A percentile compares a stretch with the other conserved stretches of the same genome.
phyloP scores from a whole-genome alignment of 2,329 filamentous ascomycete genomes.

The Metarhizium album region DNA sequence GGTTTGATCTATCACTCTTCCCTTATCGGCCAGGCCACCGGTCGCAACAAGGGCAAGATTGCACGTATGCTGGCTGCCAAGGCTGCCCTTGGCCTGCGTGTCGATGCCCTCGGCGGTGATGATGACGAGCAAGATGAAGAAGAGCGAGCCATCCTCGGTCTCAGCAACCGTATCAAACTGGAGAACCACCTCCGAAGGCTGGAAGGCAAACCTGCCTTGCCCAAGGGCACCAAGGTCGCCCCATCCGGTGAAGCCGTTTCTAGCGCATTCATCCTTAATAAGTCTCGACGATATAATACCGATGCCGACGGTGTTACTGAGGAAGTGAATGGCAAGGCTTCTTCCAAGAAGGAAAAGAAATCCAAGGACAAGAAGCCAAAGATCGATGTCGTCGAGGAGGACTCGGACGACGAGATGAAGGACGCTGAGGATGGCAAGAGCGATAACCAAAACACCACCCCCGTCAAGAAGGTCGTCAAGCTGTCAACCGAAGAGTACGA shows the following conservation, averaged over 20 bases:
- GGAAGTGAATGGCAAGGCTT: conserved; percentile 30
- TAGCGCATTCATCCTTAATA: conserved; percentile 84
- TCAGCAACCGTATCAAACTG: conserved; percentile 58
- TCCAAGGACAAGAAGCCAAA: conserved; percentile 29
- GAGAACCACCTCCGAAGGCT: conserved; percentile 67
- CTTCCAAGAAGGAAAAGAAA: conserved; percentile 30
- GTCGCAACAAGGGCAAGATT: conserved; percentile 99
- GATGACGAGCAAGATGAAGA: conserved; percentile 73
- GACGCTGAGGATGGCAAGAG: conserved; percentile 31
- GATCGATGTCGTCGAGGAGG: conserved; percentile 28
- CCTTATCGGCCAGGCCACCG: conserved; percentile 90
- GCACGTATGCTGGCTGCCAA: conserved; percentile 93
- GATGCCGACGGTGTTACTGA: conserved; percentile 79
- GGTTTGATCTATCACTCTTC: conserved; percentile 89
- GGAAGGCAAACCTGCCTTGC: conserved; percentile 81
- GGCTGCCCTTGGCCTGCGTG: conserved; percentile 82
- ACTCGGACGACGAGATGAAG: conserved; percentile 33
- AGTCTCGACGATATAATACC: conserved; percentile 86
- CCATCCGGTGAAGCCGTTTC: conserved; percentile 58
- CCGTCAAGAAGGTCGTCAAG: conserved; percentile 28
- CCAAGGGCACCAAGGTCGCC: conserved; percentile 63
- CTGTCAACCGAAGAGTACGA: conserved; percentile 46
- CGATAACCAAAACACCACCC: conserved; percentile 21
- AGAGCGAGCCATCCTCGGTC: conserved; percentile 73
- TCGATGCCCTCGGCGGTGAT: conserved; percentile 59